Evolutionary conservation across 192 early-diverging fungal species (phyloP).

Genomic region (Coemansia sp.): DNA sequence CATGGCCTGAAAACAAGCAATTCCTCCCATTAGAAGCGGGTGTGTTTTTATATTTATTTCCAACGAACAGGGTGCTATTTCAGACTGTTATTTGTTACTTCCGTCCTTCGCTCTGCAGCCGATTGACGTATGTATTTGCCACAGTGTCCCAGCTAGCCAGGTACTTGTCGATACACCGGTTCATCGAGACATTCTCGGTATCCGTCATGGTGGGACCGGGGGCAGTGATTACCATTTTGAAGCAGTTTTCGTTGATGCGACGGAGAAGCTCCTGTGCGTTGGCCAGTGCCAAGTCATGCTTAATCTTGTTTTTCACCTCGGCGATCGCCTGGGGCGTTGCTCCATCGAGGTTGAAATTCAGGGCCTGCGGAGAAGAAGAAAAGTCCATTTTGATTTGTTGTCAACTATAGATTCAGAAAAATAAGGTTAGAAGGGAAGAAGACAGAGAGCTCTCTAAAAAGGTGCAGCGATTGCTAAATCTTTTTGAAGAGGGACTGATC

Average conservation of each 20-base stretch:
- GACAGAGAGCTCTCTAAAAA: too few relatives aligned
- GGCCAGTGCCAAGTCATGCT: constrained; percentile 73
- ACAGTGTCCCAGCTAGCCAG: constrained; percentile 87
- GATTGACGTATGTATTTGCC: constrained; percentile 70
- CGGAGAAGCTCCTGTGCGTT: constrained; percentile 82
- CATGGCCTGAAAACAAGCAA: constrained; percentile 22
- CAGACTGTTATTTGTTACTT: not conserved
- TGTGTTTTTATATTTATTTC: too few relatives aligned
- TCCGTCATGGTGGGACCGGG: constrained; percentile 69
- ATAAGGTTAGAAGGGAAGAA: too few relatives aligned
- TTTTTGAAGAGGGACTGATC: too few relatives aligned
- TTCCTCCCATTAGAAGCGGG: too few relatives aligned
- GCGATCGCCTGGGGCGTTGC: constrained; percentile 68
- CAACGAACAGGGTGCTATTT: not conserved
- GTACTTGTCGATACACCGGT: constrained; percentile 85
- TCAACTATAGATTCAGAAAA: too few relatives aligned
- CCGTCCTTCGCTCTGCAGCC: constrained; percentile 64
- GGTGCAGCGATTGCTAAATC: too few relatives aligned
- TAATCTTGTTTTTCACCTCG: constrained; percentile 77
- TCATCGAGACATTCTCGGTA: constrained; percentile 73
- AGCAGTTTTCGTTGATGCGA: constrained; percentile 91
- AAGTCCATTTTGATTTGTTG: not conserved
- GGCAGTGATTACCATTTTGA: constrained; percentile 73
- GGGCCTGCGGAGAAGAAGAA: not conserved
- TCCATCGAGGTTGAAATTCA: not conserved